Percentiles rank a stretch among this genome's conserved stretches.
These are phyloP conservation scores for Aspergillus luchuensis DNA, from an alignment of 2,329 filamentous ascomycete genomes.

Conservation along the genomic window DNA sequence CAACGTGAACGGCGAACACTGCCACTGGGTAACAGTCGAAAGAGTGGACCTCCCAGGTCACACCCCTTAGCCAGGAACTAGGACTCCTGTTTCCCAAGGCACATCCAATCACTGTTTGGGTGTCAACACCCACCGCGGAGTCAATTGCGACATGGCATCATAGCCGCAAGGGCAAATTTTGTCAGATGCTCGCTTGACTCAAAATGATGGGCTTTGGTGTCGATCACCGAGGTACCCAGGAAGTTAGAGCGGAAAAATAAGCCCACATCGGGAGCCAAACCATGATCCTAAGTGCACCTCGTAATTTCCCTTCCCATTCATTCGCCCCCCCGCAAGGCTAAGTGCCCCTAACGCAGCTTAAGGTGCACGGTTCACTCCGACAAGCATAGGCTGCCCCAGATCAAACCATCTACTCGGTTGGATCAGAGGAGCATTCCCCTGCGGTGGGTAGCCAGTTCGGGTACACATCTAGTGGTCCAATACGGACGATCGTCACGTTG, in stretches of 20 bases:
- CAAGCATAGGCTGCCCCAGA: conserved; percentile 13
- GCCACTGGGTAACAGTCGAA: background rate
- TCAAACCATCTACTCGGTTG: conserved; percentile 10
- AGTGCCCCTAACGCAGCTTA: conserved; percentile 9
- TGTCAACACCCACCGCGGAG: background rate
- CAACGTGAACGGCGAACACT: background rate
- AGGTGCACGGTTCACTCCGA: conserved; percentile 15
- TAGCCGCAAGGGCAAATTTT: conserved; percentile 3
- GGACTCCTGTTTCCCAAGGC: background rate
- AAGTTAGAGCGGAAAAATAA: conserved; percentile 6
- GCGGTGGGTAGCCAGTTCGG: conserved; percentile 1
- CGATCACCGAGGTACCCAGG: conserved; percentile 18
- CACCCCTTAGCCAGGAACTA: conserved; percentile 12
- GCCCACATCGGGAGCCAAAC: conserved; percentile 11
- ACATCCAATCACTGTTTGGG: conserved; percentile 6
- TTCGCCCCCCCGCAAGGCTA: conserved; percentile 15
- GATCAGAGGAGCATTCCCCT: conserved; percentile 10
- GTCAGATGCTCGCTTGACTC: conserved; percentile 13
- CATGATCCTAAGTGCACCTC: conserved; percentile 13
- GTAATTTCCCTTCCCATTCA: conserved; percentile 19
- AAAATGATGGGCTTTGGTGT: conserved; percentile 8
- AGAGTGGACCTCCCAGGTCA: background rate
- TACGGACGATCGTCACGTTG: conserved; percentile 5
- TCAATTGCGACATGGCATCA: conserved; percentile 11
- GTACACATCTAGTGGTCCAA: conserved; percentile 2